Evolutionary conservation across 140 eudicot species (phyloP).

Genomic region (Flaveria floridana): DNA sequence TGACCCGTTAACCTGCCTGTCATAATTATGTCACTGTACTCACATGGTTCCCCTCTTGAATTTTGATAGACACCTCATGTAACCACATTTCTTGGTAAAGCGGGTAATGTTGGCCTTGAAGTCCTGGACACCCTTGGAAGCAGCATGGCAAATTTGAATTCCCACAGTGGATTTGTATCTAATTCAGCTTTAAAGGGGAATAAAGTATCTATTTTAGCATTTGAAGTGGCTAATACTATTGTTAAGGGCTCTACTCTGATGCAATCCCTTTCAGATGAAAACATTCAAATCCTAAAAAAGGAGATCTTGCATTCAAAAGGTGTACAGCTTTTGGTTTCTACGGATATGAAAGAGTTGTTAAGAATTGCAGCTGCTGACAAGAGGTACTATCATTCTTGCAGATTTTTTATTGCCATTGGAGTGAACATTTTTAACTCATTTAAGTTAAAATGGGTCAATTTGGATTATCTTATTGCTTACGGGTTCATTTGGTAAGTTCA

Average conservation of each 20-base stretch:
- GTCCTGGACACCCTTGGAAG: slow-evolving; percentile 85
- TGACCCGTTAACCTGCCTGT: neutral
- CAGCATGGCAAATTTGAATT: slow-evolving; percentile 73
- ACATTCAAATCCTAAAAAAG: slow-evolving; percentile 56
- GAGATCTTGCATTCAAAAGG: slow-evolving; percentile 75
- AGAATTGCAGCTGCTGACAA: slow-evolving; percentile 86
- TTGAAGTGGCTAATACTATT: slow-evolving; percentile 95
- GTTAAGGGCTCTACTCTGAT: slow-evolving; percentile 73
- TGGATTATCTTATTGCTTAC: neutral
- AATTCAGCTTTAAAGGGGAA: slow-evolving; percentile 64
- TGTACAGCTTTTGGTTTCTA: slow-evolving; percentile 75
- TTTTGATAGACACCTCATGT: slow-evolving; percentile 52
- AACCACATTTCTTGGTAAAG: slow-evolving; percentile 84
- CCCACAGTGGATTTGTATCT: slow-evolving; percentile 64
- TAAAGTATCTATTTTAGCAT: slow-evolving; percentile 72
- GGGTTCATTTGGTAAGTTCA: neutral
- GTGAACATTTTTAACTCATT: neutral
- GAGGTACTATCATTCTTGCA: slow-evolving; percentile 46
- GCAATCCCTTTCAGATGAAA: slow-evolving; percentile 85
- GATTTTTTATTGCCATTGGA: neutral
- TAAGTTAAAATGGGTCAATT: neutral
- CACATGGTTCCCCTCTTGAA: neutral
- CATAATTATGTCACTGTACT: slow-evolving; percentile 9
- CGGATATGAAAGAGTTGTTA: slow-evolving; percentile 72
- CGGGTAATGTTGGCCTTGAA: slow-evolving; percentile 78